Evolutionary conservation across 1,284 basidiomycete genomes (phyloP).

Genomic region (Filobasidium uniguttulatum): DNA sequence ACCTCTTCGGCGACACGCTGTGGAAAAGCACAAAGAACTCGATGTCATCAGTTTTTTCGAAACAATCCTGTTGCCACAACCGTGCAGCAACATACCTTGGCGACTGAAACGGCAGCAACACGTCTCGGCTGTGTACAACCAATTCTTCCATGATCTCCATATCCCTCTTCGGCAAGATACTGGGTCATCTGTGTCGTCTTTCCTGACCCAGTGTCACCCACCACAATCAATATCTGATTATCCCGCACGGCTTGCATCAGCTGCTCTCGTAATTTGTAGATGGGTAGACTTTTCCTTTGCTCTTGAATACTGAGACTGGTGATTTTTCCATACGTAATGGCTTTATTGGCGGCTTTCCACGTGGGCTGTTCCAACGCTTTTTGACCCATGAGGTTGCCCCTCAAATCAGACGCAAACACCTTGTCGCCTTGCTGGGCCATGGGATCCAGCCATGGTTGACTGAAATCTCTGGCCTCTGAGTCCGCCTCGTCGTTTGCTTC

Average conservation of each 20-base stretch:
- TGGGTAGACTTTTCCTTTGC: conserved; percentile 78
- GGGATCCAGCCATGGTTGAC: conserved; percentile 91
- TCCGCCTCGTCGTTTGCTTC: conserved; percentile 90
- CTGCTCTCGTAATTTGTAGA: conserved; percentile 88
- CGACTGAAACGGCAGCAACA: conserved; percentile 98
- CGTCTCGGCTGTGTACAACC: conserved; percentile 97
- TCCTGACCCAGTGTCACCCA: conserved; percentile 86
- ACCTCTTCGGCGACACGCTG: conserved; percentile 90
- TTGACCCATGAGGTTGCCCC: conserved; percentile 68
- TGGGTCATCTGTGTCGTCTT: conserved; percentile 93
- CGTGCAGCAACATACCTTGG: conserved; percentile 43
- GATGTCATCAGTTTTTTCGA: too few species aligned
- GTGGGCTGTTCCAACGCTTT: conserved; percentile 61
- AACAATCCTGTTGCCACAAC: background rate
- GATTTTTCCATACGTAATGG: conserved; percentile 85
- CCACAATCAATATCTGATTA: conserved; percentile 86
- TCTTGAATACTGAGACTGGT: conserved; percentile 85
- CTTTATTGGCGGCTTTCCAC: conserved; percentile 94
- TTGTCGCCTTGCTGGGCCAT: conserved; percentile 81
- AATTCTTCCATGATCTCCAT: conserved; percentile 73
- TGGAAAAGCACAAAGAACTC: background rate
- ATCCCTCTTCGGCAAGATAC: conserved; percentile 78
- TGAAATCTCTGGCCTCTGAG: conserved; percentile 83
- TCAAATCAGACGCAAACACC: conserved; percentile 84
- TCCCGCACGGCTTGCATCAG: conserved; percentile 82